Percentiles rank a stretch among this genome's conserved stretches.
Evolutionary conservation across 2,329 filamentous ascomycete genomes (phyloP).

Genomic region (Sporothrix inflata): DNA sequence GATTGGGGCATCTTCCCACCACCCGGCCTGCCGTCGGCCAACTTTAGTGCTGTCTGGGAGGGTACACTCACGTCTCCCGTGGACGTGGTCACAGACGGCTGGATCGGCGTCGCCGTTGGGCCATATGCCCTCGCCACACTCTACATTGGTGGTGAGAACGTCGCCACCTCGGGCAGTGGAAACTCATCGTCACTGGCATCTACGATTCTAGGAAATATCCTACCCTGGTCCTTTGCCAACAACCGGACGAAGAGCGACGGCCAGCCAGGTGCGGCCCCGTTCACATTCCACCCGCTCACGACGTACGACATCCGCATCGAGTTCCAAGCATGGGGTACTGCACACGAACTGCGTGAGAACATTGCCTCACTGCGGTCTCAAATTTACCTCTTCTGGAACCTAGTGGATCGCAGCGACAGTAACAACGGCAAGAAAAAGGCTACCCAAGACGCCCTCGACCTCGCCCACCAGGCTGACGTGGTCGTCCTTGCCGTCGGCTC

Average conservation of each 20-base stretch:
- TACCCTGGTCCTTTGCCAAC: not conserved
- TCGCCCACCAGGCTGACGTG: not conserved
- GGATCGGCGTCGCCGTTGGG: not conserved
- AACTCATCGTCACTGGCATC: not conserved
- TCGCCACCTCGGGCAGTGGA: not conserved
- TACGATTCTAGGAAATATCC: not conserved
- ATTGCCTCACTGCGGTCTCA: not conserved
- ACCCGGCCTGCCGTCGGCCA: not conserved
- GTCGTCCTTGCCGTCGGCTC: constrained; percentile 10
- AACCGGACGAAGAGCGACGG: not conserved
- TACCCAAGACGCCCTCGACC: not conserved
- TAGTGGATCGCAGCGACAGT: not conserved
- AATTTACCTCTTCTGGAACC: constrained; percentile 13
- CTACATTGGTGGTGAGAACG: not conserved
- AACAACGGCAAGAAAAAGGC: not conserved
- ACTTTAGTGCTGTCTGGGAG: not conserved
- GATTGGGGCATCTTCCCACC: constrained; percentile 2
- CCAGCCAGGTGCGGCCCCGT: not conserved
- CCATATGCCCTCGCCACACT: not conserved
- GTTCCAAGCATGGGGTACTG: not conserved
- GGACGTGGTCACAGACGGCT: not conserved
- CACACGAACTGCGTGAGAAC: not conserved
- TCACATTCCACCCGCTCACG: not conserved
- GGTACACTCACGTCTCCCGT: not conserved
- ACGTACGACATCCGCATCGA: not conserved